Evolutionary conservation across 768 basidiomycete genomes (phyloP).

Genomic region (Podaxis rugospora): DNA sequence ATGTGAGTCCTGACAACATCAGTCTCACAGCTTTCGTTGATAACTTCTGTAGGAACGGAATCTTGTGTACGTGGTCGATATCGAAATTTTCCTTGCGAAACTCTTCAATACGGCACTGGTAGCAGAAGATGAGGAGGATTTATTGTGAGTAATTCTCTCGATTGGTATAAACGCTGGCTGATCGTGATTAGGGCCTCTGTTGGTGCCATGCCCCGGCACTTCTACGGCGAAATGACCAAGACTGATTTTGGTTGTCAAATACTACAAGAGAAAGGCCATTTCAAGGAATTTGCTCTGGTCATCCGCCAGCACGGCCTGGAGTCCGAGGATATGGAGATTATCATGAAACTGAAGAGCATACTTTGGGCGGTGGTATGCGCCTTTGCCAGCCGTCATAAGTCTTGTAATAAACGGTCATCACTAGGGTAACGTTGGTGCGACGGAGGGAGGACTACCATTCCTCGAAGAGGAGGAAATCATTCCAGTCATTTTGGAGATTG

Average conservation of each 20-base stretch:
- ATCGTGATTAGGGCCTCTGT: conserved; percentile 59
- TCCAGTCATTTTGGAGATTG: conserved; percentile 85
- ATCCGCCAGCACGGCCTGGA: conserved; percentile 86
- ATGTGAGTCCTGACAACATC: conserved; percentile 45
- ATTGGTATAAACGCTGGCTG: neutral
- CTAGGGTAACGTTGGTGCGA: conserved; percentile 92
- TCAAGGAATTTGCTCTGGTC: conserved; percentile 85
- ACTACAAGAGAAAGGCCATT: conserved; percentile 86
- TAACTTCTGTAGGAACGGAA: conserved; percentile 73
- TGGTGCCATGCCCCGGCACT: conserved; percentile 88
- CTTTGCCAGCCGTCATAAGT: neutral
- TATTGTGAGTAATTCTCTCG: conserved; percentile 35
- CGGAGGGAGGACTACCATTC: conserved; percentile 87
- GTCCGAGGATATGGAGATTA: conserved; percentile 75
- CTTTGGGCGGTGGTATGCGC: conserved; percentile 90
- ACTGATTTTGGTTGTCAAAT: conserved; percentile 93
- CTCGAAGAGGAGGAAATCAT: conserved; percentile 95
- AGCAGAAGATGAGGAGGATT: conserved; percentile 65
- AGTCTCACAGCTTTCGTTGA: neutral
- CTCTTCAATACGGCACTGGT: conserved; percentile 56
- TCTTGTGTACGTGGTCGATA: conserved; percentile 86
- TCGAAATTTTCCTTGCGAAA: conserved; percentile 86
- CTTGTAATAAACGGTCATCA: neutral
- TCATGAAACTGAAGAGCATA: conserved; percentile 89
- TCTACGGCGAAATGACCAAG: conserved; percentile 97